These are phyloP conservation scores for Dissoconium aciculare DNA, from an alignment of 2,329 filamentous ascomycete genomes.

Conservation along the genomic window DNA sequence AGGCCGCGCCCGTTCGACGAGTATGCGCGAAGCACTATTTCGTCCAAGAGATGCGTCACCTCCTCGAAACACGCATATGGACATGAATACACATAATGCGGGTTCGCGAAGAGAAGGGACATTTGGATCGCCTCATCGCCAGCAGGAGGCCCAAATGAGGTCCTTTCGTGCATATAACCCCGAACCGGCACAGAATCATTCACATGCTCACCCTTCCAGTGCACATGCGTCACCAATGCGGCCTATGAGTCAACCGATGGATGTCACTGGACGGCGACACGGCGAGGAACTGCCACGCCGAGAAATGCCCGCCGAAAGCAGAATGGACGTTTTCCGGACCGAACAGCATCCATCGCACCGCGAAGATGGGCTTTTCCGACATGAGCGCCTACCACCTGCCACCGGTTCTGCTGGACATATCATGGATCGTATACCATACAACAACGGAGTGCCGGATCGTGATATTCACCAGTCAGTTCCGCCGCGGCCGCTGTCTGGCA, in stretches of 20 bases:
- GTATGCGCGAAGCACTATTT: conserved; percentile 21
- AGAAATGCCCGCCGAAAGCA: conserved; percentile 12
- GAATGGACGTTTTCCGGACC: conserved; percentile 15
- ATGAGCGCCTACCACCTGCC: conserved; percentile 13
- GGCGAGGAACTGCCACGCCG: conserved; percentile 15
- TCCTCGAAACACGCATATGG: conserved; percentile 7
- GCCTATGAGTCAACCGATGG: conserved; percentile 24
- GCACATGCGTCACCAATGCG: conserved; percentile 14
- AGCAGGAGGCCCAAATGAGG: neutral
- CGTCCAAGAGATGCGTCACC: conserved; percentile 10
- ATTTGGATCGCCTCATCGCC: conserved; percentile 19
- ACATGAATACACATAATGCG: conserved; percentile 9
- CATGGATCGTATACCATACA: conserved; percentile 12
- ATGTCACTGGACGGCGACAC: conserved; percentile 10
- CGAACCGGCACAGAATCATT: conserved; percentile 18
- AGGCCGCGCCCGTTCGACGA: conserved; percentile 24
- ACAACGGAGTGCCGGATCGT: conserved; percentile 18
- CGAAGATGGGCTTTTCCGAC: conserved; percentile 11
- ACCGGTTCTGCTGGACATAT: conserved; percentile 19
- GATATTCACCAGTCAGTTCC: conserved; percentile 12
- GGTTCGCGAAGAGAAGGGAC: conserved; percentile 18
- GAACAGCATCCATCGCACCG: conserved; percentile 14
- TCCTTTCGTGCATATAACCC: conserved; percentile 4
- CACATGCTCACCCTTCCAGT: conserved; percentile 13
- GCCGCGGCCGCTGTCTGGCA: conserved; percentile 12